These are phyloP conservation scores for Pulveroboletus sp. DNA, from an alignment of 768 basidiomycete species.

Conservation along the genomic window DNA sequence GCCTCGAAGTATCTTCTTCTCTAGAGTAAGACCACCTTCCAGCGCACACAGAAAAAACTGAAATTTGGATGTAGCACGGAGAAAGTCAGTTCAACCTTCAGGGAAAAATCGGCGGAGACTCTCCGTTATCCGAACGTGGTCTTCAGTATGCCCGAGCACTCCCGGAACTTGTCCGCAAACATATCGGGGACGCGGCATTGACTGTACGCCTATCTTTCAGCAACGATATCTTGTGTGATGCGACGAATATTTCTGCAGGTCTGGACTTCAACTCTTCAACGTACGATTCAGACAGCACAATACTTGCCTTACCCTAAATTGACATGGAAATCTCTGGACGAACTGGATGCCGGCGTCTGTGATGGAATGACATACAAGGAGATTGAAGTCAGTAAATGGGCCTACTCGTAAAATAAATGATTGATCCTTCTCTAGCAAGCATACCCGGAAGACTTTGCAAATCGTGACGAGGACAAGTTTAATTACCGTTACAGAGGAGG, in stretches of 20 bases:
- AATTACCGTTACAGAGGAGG: conserved; percentile 98
- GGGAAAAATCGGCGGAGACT: conserved; percentile 98
- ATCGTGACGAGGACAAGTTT: conserved; percentile 98
- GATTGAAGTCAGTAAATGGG: conserved; percentile 70
- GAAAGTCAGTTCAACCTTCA: conserved; percentile 97
- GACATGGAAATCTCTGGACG: conserved; percentile 98
- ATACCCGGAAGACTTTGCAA: conserved; percentile 98
- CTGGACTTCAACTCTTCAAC: conserved; percentile 96
- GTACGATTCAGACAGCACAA: conserved; percentile 90
- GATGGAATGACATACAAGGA: conserved; percentile 99
- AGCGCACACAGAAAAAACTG: conserved; percentile 5
- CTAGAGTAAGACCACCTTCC: conserved; percentile 61
- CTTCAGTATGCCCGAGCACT: conserved; percentile 83
- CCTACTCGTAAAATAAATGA: background rate
- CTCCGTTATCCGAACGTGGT: conserved; percentile 79
- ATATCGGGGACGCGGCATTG: conserved; percentile 83
- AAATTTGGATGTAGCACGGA: conserved; percentile 66
- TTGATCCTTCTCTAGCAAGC: conserved; percentile 52
- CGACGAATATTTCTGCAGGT: conserved; percentile 50
- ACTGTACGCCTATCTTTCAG: conserved; percentile 52
- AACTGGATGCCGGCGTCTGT: conserved; percentile 98
- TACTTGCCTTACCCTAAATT: conserved; percentile 83
- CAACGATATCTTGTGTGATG: background rate
- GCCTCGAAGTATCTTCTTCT: conserved; percentile 94
- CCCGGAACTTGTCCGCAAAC: conserved; percentile 83